Evolutionary conservation across 1,284 basidiomycete species (phyloP), one percentile per base, ranked within the genome.

Genomic region (Microbotryum silenes-acaulis): DNA sequence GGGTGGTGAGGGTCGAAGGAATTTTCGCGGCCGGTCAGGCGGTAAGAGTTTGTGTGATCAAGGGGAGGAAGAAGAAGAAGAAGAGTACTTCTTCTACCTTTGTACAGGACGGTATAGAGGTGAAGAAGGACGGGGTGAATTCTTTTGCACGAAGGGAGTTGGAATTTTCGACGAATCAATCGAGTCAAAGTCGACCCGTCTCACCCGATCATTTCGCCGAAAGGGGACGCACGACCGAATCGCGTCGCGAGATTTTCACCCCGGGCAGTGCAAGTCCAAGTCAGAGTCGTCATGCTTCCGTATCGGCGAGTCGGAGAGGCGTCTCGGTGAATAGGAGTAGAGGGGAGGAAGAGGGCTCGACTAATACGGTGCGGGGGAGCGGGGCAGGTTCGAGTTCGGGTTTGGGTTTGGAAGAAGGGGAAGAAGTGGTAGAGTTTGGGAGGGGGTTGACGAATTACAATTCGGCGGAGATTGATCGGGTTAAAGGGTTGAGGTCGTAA

Each of bases 391-490:
- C 9, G 31, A 9, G 8, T 2, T 31, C 9, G 31, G 9, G 8
- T 2, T 31, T n/a, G 33, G 62, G 62, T 9, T 73, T 74, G 4
- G 84, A 85, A 47, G 81, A n/a, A 10, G 54, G 79, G 21, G 86
- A 84, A 79, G 88, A 94, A 69, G 79, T 91, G 31, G 78, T 89
- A 50, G 93, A 97, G 74, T 89, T 98, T 31, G 96, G 93, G 0
- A 82, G 93, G 50, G 96, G 94, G 0, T 78, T 97, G 51, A 91
- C 91, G 12, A 97, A 94, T 77, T 98, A 97, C 74, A 97, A 96
- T 73, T 94, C 88, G 50, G 86, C 85, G 50, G 93, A 97, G 75
- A 92, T 97, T 66, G 81, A 83, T 60, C 82, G 85, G 63, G 87
- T 97, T 63, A 93, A 90, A 74, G 93, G 94, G 2, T 74, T 89